phyloP scores from a whole-genome alignment of 805 yeast genomes.

The Starmera pachycereana region DNA sequence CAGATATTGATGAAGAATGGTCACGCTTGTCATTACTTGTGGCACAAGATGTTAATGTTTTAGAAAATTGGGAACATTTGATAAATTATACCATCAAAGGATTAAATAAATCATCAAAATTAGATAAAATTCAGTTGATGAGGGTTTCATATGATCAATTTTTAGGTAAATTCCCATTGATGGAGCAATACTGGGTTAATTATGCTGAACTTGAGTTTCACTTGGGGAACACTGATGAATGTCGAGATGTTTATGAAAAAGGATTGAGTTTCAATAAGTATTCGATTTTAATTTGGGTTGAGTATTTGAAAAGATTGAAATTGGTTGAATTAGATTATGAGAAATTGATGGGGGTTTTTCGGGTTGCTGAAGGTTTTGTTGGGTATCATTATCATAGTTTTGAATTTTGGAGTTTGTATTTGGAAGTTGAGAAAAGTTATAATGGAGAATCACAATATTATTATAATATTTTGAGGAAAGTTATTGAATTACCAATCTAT shows the following conservation, averaged over 20 bases:
- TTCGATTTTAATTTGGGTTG: constrained; percentile 41
- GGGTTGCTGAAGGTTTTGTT: constrained; percentile 34
- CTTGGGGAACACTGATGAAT: constrained; percentile 30
- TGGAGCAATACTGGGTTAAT: constrained; percentile 49
- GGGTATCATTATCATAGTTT: constrained; percentile 43
- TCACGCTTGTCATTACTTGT: constrained; percentile 1
- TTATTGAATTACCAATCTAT: constrained; percentile 47
- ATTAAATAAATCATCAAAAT: constrained; percentile 26
- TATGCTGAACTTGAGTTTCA: constrained; percentile 38
- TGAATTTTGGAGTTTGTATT: constrained; percentile 41
- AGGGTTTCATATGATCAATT: constrained; percentile 31
- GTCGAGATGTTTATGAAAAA: constrained; percentile 27
- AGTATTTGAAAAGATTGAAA: constrained; percentile 32
- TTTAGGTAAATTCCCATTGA: constrained; percentile 35
- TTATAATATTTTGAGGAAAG: constrained; percentile 31
- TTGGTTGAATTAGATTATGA: constrained; percentile 17
- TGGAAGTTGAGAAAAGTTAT: constrained; percentile 31
- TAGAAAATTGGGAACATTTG: constrained; percentile 28
- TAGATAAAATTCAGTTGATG: constrained; percentile 22
- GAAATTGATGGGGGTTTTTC: constrained; percentile 28
- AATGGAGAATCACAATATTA: constrained; percentile 16
- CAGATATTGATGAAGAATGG: constrained; percentile 3
- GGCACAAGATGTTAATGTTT: constrained; percentile 24
- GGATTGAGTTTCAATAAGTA: constrained; percentile 30
- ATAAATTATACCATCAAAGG: constrained; percentile 23